A percentile compares a stretch with the other conserved stretches of the same genome.
Evolutionary conservation across 345 rosid species (phyloP).

Genomic region (Acer campestre): DNA sequence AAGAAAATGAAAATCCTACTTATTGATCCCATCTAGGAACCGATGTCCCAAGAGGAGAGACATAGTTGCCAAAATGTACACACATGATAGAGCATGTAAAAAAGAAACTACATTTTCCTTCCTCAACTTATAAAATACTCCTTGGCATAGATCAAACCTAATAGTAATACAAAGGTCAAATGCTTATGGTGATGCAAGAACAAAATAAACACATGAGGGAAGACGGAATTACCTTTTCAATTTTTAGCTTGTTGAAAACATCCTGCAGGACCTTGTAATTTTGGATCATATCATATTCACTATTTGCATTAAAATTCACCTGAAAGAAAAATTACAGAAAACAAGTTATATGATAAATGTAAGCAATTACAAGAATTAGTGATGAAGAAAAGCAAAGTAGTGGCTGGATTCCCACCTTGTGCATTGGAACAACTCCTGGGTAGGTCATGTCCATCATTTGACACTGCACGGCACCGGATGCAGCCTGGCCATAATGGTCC

Average conservation of each 20-base stretch:
- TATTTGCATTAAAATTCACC: conserved; percentile 96
- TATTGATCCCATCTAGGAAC: background rate
- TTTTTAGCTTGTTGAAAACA: conserved; percentile 86
- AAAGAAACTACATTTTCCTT: background rate
- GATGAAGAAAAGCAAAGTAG: background rate
- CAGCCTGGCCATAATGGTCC: conserved; percentile 56
- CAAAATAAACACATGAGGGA: background rate
- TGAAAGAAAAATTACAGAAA: conserved; percentile 21
- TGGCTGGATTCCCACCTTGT: conserved; percentile 55
- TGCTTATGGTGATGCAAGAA: background rate
- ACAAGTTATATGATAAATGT: conserved; percentile 1
- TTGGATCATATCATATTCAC: conserved; percentile 97
- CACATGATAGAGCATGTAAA: background rate
- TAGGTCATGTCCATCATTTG: conserved; percentile 96
- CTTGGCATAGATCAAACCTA: background rate
- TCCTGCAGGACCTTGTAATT: conserved; percentile 98
- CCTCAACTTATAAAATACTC: background rate
- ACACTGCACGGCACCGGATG: conserved; percentile 98
- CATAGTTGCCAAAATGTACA: background rate
- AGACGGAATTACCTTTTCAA: conserved; percentile 64
- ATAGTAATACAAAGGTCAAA: background rate
- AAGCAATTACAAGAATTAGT: conserved; percentile 4
- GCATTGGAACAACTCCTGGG: conserved; percentile 98
- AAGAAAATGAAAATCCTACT: background rate
- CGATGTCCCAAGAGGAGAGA: background rate